These are phyloP conservation scores for Trametopsis cervina DNA, from an alignment of 768 basidiomycete genomes.

Conservation along the genomic window DNA sequence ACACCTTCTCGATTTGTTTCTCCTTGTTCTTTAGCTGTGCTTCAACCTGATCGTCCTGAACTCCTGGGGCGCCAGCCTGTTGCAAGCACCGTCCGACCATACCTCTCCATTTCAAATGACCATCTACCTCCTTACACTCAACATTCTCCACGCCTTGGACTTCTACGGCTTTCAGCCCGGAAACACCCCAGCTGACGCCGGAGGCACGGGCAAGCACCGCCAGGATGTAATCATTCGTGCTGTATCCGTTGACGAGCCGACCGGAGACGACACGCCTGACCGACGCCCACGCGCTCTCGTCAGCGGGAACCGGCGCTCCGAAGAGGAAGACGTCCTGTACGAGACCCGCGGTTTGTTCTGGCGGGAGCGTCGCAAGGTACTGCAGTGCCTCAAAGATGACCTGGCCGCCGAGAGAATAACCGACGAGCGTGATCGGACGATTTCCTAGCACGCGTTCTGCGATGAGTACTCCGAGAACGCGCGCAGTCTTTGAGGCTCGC, in stretches of 20 bases:
- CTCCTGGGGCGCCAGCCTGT: slow-evolving; percentile 32
- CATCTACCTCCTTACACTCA: slow-evolving; percentile 38
- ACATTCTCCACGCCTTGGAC: slow-evolving; percentile 50
- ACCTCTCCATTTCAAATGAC: slow-evolving; percentile 43
- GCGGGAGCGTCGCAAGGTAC: slow-evolving; percentile 37
- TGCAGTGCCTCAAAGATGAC: slow-evolving; percentile 52
- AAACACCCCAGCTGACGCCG: slow-evolving; percentile 40
- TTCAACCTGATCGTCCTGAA: slow-evolving; percentile 30
- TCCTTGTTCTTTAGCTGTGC: slow-evolving; percentile 27
- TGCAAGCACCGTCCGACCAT: slow-evolving; percentile 41
- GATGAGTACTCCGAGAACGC: slow-evolving; percentile 45
- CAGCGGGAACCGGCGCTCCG: slow-evolving; percentile 40
- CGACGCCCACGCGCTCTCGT: slow-evolving; percentile 35
- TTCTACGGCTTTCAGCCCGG: slow-evolving; percentile 41
- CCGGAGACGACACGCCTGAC: slow-evolving; percentile 44
- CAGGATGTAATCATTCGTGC: slow-evolving; percentile 45
- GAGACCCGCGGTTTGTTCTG: slow-evolving; percentile 37
- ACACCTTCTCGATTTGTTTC: slow-evolving; percentile 15
- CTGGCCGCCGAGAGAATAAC: slow-evolving; percentile 49
- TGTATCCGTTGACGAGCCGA: slow-evolving; percentile 49
- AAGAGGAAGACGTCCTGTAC: slow-evolving; percentile 51
- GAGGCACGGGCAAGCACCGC: slow-evolving; percentile 44
- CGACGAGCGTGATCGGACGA: slow-evolving; percentile 47
- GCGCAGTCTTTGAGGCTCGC: slow-evolving; percentile 45
- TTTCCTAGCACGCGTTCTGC: slow-evolving; percentile 44